Base-by-base conservation (phyloP, 176 grass and related monocot species). In the Triticum dicoccoides region DNA sequence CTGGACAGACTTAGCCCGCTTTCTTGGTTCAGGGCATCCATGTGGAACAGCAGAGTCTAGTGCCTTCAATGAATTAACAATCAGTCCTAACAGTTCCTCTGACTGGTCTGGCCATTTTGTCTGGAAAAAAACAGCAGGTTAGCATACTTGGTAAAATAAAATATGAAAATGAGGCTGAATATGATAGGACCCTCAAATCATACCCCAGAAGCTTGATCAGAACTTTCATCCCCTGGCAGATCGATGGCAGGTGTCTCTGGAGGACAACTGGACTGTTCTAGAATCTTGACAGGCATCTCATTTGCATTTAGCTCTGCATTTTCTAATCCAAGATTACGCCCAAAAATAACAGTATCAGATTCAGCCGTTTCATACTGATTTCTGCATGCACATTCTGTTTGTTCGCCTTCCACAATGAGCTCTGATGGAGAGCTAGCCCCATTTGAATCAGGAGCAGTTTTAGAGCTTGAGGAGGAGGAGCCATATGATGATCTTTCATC, bases 71-170 rank as follows among this genome's bases (percentile, higher is more conserved):
- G 93, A 98, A 88, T 89, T 92, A 80, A 98, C 61, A 89, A 98
- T 98, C 87, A 98, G 78, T 76, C 69, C 88, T 92, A 98, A 90
- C 49, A 96, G 82, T 87, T 98, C 90, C 88, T 88, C 92, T 80
- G 94, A 96, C 69, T 94, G 97, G 70, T 91, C 92, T 44, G 92
- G 92, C 92, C 93, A 96, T 92, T 94, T 98, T 82, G 82, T 88
- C 97, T 98, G 81, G 45, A 92, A 85, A 81, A 64, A 12, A 81
- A 80, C 80, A 41, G 73, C 14, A 42, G 6, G 73, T 64, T 70
- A 90, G 79, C 41, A n/a, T 54, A 85, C 79, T 73, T 73, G 70
- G 79, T 85, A 86, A 77, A 85, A 80, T 9, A 32, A 25, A 78
- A 65, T 80, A 52, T 59, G 58, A 73, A 76, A 56, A 80, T 63